A percentile compares a stretch with the other conserved stretches of the same genome.
Conservation (phyloP, 306 rosid species). For the Trifolium repens region DNA sequence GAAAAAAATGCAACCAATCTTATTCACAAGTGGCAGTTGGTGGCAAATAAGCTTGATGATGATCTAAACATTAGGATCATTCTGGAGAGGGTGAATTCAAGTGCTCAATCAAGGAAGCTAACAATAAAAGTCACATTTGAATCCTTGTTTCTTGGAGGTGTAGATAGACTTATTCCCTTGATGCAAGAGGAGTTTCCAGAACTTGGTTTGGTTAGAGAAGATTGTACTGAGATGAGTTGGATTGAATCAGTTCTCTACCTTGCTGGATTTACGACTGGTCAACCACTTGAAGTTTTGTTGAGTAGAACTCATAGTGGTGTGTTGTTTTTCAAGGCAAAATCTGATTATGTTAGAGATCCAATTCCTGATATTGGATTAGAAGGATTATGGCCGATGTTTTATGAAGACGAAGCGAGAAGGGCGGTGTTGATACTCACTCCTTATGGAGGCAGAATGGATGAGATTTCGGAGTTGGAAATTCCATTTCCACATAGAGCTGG, state of each 20-base stretch:
- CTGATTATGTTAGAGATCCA: constrained; percentile 42
- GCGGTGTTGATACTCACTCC: constrained; percentile 5
- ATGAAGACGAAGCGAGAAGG: neutral
- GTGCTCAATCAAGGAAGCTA: neutral
- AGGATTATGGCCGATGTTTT: constrained; percentile 39
- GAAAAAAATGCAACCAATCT: constrained; percentile 57
- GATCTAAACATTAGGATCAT: constrained; percentile 28
- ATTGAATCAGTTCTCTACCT: constrained; percentile 13
- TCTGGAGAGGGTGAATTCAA: constrained; percentile 18
- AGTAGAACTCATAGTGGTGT: constrained; percentile 16
- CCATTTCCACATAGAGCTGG: constrained; percentile 45
- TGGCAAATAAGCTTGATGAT: constrained; percentile 45
- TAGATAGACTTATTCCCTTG: constrained; percentile 33
- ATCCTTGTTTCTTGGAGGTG: constrained; percentile 49
- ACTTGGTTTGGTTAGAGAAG: constrained; percentile 31
- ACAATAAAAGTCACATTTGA: constrained; percentile 10
- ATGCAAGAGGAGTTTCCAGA: constrained; percentile 52
- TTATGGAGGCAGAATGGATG: constrained; percentile 49
- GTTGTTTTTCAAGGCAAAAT: constrained; percentile 36
- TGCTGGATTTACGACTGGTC: constrained; percentile 1
- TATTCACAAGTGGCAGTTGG: constrained; percentile 58
- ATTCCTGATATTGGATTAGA: constrained; percentile 33
- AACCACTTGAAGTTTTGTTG: constrained; percentile 40
- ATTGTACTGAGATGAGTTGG: constrained; percentile 41
- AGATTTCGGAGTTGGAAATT: constrained; percentile 40